These are phyloP conservation scores for Bolboschoenoplectus hybrid DNA, from an alignment of 202 grass and related monocot genomes.

Conservation along the genomic window DNA sequence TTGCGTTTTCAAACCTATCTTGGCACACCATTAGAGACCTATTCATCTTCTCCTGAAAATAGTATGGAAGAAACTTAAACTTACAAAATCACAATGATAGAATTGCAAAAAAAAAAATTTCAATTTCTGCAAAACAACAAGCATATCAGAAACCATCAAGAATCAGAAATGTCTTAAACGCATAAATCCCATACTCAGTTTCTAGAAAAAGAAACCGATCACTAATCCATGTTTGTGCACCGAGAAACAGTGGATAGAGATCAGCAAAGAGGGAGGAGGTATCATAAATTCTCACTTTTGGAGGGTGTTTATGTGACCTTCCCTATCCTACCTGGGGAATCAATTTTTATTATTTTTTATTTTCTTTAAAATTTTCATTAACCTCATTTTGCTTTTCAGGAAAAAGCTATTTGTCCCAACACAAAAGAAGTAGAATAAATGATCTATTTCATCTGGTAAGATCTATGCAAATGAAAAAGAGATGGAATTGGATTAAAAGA, in stretches of 20 bases:
- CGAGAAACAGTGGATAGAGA: neutral
- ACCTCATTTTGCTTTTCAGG: no score
- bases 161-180: slow-evolving; percentile 1
- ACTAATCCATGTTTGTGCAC: neutral
- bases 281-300: neutral
- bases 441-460: no score
- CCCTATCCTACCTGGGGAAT: no score
- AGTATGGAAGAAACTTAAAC: neutral
- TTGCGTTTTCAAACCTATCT: slow-evolving; percentile 82
- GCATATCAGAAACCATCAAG: neutral
- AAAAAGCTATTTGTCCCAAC: no score
- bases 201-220: neutral
- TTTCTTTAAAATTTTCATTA: no score
- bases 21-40: slow-evolving; percentile 81
- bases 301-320: no score
- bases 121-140: neutral
- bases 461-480: no score
- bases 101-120: neutral
- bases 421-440: no score
- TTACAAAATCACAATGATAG: slow-evolving; percentile 1
- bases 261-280: neutral
- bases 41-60: slow-evolving; percentile 73
- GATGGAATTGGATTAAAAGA: no score
- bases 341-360: no score
- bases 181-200: neutral